Conservation (phyloP, 148 eudicot genomes). For the Pharnaceum exiguum region DNA sequence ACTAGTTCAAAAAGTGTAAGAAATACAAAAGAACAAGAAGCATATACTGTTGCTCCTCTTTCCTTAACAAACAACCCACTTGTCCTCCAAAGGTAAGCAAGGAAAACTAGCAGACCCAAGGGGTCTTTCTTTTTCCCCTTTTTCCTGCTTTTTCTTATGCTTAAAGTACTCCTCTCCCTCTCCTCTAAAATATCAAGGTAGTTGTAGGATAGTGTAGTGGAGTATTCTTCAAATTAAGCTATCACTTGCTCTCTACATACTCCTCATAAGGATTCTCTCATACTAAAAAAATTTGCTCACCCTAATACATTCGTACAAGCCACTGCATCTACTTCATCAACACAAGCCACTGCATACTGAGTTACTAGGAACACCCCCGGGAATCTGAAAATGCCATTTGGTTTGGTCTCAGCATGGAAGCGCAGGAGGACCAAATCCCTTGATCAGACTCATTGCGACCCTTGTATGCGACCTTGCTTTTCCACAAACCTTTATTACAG, state of each 20-base stretch:
- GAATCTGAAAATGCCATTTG: constrained; percentile 57
- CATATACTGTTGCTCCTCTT: constrained; percentile 24
- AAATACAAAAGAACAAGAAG: neutral
- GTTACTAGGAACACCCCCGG: neutral
- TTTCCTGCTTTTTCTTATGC: constrained; percentile 34
- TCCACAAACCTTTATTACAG: constrained; percentile 1
- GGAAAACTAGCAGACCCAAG: constrained; percentile 3
- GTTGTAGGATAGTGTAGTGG: constrained; percentile 44
- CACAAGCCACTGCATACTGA: neutral
- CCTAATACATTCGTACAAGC: constrained; percentile 3
- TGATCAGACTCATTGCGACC: constrained; percentile 48
- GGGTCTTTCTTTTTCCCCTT: constrained; percentile 23
- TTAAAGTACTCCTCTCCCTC: constrained; percentile 33
- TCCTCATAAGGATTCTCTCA: constrained; percentile 45
- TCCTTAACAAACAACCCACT: constrained; percentile 41
- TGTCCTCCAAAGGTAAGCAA: constrained; percentile 42
- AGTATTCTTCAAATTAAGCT: constrained; percentile 49
- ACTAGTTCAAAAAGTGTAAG: neutral
- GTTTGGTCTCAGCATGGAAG: constrained; percentile 87
- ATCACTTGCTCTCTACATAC: constrained; percentile 45
- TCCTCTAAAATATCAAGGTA: constrained; percentile 26
- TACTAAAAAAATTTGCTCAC: neutral
- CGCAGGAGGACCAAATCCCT: constrained; percentile 86
- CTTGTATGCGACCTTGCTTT: constrained; percentile 35
- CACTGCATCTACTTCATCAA: too few species aligned